These are phyloP conservation scores for Phialocephala subalpina DNA, from an alignment of 2,329 filamentous ascomycete species.

Conservation along the genomic window DNA sequence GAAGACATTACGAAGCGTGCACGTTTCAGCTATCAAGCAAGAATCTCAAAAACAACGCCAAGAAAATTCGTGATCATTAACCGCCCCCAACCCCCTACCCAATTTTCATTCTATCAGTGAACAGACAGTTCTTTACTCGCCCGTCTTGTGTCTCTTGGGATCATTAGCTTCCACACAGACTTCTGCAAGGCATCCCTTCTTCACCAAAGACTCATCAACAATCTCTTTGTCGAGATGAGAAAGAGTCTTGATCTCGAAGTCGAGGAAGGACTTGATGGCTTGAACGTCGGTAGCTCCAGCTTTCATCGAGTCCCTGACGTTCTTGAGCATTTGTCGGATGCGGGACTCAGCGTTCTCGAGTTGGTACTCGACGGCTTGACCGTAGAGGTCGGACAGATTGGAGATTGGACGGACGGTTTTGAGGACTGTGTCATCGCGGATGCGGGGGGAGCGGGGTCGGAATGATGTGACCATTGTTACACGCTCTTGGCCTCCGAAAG, in stretches of 20 bases:
- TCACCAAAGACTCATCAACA: conserved; percentile 42
- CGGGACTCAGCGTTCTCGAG: conserved; percentile 48
- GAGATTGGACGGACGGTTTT: conserved; percentile 48
- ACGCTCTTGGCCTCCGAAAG: conserved; percentile 51
- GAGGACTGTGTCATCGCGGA: conserved; percentile 51
- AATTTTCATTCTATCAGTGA: not conserved
- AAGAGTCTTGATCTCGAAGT: conserved; percentile 45
- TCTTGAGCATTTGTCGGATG: conserved; percentile 45
- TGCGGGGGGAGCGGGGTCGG: conserved; percentile 48
- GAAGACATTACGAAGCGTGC: not conserved
- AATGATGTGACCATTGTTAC: conserved; percentile 57
- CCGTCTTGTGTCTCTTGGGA: conserved; percentile 32
- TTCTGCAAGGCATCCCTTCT: conserved; percentile 40
- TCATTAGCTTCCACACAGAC: conserved; percentile 37
- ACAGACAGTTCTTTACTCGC: conserved; percentile 22
- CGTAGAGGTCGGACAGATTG: conserved; percentile 48
- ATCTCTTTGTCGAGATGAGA: conserved; percentile 44
- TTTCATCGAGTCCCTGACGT: conserved; percentile 45
- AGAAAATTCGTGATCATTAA: conserved; percentile 25
- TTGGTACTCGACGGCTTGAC: conserved; percentile 48
- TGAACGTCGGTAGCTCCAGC: conserved; percentile 45
- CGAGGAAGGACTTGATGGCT: conserved; percentile 46
- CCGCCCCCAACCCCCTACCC: not conserved
- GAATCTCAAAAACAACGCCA: conserved; percentile 14
- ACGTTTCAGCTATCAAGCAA: conserved; percentile 5